Conservation (phyloP, 306 rosid species). For the Oemleria cerasiformis region DNA sequence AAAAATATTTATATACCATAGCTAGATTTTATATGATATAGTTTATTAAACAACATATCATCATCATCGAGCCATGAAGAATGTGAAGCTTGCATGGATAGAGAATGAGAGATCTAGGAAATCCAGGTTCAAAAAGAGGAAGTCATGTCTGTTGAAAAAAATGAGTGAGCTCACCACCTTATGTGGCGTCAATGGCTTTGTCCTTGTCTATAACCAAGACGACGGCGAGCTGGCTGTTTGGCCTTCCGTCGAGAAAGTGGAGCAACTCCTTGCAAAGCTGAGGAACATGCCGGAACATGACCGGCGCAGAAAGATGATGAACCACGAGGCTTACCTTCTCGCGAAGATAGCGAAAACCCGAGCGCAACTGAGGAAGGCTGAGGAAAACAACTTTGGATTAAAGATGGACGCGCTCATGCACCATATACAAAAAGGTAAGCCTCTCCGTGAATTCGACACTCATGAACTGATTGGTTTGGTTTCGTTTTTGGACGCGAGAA, state of each 20-base stretch:
- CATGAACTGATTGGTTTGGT: neutral
- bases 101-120: slow-evolving; percentile 33
- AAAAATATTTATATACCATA: too few species aligned
- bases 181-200: slow-evolving; percentile 34
- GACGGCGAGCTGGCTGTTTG: slow-evolving; percentile 19
- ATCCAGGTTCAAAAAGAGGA: slow-evolving; percentile 33
- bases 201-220: slow-evolving; percentile 20
- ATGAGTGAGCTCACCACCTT: slow-evolving; percentile 33
- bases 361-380: too few species aligned
- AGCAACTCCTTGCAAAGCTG: neutral
- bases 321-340: neutral
- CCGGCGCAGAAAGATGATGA: neutral
- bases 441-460: neutral
- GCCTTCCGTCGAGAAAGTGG: slow-evolving; percentile 26
- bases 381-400: neutral
- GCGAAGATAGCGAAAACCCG: neutral
- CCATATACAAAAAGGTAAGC: neutral
- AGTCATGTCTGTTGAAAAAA: slow-evolving; percentile 32
- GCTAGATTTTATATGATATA: too few species aligned
- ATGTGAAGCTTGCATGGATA: slow-evolving; percentile 33
- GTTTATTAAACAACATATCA: too few species aligned
- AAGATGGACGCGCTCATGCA: neutral
- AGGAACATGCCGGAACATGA: neutral
- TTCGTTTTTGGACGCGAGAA: neutral
- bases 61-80: slow-evolving; percentile 26